Evolutionary conservation across 345 rosid species (phyloP).

Genomic region (Linum lewisii): DNA sequence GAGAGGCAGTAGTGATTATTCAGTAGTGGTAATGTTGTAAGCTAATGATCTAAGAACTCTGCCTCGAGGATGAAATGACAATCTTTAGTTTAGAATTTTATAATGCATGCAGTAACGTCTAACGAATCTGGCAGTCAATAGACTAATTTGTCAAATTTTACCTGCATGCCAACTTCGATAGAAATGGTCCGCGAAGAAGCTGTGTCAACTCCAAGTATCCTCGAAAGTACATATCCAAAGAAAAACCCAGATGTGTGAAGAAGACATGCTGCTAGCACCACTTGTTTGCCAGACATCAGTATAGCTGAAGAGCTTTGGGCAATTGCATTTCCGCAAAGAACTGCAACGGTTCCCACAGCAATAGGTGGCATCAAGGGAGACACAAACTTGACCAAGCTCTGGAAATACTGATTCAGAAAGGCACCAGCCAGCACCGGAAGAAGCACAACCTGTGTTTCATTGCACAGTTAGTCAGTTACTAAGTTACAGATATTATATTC

Average conservation of each 20-base stretch:
- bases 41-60: too few species aligned
- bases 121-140: too few species aligned
- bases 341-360: constrained; percentile 75
- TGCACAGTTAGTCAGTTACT: background rate
- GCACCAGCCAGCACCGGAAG: constrained; percentile 83
- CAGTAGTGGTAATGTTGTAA: too few species aligned
- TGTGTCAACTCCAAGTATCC: constrained; percentile 47
- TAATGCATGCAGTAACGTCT: too few species aligned
- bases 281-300: constrained; percentile 65
- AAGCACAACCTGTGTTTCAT: constrained; percentile 56
- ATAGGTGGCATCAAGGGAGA: constrained; percentile 78
- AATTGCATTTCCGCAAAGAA: constrained; percentile 74
- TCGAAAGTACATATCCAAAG: constrained; percentile 73
- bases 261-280: constrained; percentile 47
- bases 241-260: constrained; percentile 80
- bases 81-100: too few species aligned
- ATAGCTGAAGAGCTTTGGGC: constrained; percentile 68
- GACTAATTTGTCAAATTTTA: constrained; percentile 10
- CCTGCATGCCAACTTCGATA: constrained; percentile 97
- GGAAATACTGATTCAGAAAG: constrained; percentile 69
- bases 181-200: constrained; percentile 68
- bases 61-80: too few species aligned
- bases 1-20: too few species aligned
- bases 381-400: constrained; percentile 54
- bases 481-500: background rate